Evolutionary conservation across 2,329 filamentous ascomycete species (phyloP), one percentile per base, ranked within the genome.

Genomic region (Arthrobotrys megalospora): DNA sequence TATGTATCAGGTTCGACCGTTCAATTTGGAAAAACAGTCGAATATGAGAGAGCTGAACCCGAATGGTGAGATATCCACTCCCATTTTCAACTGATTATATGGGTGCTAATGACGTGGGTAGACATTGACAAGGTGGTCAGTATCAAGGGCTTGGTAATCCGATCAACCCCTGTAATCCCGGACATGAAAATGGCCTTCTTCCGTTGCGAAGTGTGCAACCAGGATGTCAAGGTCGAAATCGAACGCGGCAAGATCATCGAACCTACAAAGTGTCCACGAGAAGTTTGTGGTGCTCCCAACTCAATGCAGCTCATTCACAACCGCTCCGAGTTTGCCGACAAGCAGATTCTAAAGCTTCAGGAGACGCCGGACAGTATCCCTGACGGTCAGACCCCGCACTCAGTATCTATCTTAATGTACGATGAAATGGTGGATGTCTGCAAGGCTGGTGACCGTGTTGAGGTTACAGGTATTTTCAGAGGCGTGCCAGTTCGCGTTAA

Each of bases 251-350:
- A 95, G 86, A 99, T 99, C 82, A 91, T 93, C 21, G 96, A 99
- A 84, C 96, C 96, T 1, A 97, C 93, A 0, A 36, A 63, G 12
- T 99, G 96, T 83, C 93, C 94, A 21, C 91, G 96, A 68, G 87
- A 89, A 24, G 89, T 92, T 69, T 99, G 96, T 86, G 88, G 89
- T 62, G 91, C 92, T 68, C 92, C 91, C 83, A 98, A 99, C 85
- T 97, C 95, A 1, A 98, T 99, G 95, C 93, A 97, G 83, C 96
- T 99, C 81, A 89, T 98, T 19, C 96, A 99, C 87, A 99, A 99
- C 85, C 91, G 96, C 78, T 98, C 94, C 81, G 89, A 90, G 7
- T 99, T 99, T 82, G 92, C 94, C 69, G 96, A 99, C 84, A 99
- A 99, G 86, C 96, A 99, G 84, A 93, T 99, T 76, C 97, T 99